These are phyloP conservation scores for Pyrenochaeta sp. DNA, from an alignment of 2,329 filamentous ascomycete species.

Conservation along the genomic window DNA sequence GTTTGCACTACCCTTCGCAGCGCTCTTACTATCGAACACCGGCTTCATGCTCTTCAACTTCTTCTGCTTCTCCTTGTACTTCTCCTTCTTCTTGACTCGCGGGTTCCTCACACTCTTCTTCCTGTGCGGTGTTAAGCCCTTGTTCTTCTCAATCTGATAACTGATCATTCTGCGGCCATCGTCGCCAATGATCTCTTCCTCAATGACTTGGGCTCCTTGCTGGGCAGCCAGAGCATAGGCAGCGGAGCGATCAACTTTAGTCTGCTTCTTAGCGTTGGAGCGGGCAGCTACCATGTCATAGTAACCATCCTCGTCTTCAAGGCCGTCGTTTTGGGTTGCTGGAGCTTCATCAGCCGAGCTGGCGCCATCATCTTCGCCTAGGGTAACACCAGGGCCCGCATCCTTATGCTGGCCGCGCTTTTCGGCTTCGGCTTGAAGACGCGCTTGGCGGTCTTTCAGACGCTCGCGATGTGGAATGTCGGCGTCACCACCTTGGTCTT, in stretches of 20 bases:
- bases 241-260: conserved; percentile 73
- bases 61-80: conserved; percentile 97
- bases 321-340: conserved; percentile 49
- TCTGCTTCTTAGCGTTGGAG: conserved; percentile 72
- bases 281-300: conserved; percentile 85
- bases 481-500: conserved; percentile 78
- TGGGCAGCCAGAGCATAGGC: conserved; percentile 64
- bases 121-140: conserved; percentile 86
- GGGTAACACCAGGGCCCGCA: conserved; percentile 66
- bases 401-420: conserved; percentile 74
- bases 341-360: conserved; percentile 70
- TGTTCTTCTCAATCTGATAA: conserved; percentile 97
- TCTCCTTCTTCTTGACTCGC: conserved; percentile 96
- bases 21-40: conserved; percentile 76
- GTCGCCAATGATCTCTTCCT: conserved; percentile 74
- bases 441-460: conserved; percentile 81
- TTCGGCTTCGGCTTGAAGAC: conserved; percentile 89
- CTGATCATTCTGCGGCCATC: conserved; percentile 93
- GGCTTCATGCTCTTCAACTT: conserved; percentile 88
- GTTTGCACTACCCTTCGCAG: conserved; percentile 67
- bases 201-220: conserved; percentile 68
- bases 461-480: conserved; percentile 91
- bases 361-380: conserved; percentile 70
- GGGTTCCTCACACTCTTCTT: conserved; percentile 97
- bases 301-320: conserved; percentile 73